phyloP scores from a whole-genome alignment of 2,329 filamentous ascomycete species.

The Phialophora verrucosa region DNA sequence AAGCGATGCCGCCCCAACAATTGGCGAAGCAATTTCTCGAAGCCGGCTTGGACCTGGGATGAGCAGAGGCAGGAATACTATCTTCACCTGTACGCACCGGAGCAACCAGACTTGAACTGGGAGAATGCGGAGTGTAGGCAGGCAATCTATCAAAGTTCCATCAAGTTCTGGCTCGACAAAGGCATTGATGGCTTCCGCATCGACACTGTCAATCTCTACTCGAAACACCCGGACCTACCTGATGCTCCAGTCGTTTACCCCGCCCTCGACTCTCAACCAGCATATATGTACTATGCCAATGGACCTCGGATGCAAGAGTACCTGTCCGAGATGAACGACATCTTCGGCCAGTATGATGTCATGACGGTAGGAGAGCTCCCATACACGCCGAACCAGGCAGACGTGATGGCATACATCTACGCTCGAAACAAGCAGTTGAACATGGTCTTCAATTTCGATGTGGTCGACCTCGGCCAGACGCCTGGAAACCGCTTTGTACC shows the following conservation, averaged over 20 bases:
- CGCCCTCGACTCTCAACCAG: conserved; percentile 55
- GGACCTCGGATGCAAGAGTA: conserved; percentile 72
- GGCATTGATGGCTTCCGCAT: conserved; percentile 73
- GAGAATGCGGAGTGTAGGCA: conserved; percentile 67
- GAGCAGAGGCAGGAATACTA: conserved; percentile 72
- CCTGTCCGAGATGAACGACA: conserved; percentile 67
- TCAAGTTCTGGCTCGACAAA: conserved; percentile 74
- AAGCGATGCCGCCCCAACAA: conserved; percentile 71
- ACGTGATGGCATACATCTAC: conserved; percentile 66
- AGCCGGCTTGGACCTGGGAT: conserved; percentile 63
- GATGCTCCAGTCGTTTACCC: conserved; percentile 63
- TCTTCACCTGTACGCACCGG: conserved; percentile 71
- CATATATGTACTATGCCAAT: conserved; percentile 64
- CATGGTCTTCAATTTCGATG: conserved; percentile 73
- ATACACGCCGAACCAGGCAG: conserved; percentile 62
- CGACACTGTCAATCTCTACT: conserved; percentile 71
- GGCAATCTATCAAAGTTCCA: conserved; percentile 69
- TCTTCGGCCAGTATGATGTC: conserved; percentile 63
- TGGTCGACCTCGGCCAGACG: conserved; percentile 65
- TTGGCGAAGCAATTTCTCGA: conserved; percentile 67
- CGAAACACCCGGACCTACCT: conserved; percentile 59
- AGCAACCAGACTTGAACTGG: conserved; percentile 81
- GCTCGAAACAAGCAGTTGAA: conserved; percentile 62
- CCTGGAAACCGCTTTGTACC: conserved; percentile 57
- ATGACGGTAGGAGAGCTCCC: conserved; percentile 75